Conservation (phyloP, 2,329 filamentous ascomycete genomes). For the Diaporthe longicolla region DNA sequence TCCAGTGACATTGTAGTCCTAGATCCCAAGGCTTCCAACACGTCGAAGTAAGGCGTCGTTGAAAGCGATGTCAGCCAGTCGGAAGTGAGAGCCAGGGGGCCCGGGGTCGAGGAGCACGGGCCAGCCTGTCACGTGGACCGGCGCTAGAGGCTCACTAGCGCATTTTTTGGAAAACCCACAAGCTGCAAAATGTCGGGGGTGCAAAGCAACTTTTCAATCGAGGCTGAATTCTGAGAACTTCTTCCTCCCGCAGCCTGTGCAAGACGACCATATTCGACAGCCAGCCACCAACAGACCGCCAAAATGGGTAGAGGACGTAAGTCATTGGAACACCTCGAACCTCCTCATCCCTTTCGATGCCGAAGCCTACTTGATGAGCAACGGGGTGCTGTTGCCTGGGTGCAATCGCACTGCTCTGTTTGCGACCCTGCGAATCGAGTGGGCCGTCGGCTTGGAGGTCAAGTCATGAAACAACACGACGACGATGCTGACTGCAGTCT, state of each 20-base stretch:
- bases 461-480: not conserved
- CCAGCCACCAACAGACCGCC: conserved; percentile 38
- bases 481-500: conserved; percentile 31
- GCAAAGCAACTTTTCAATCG: conserved; percentile 35
- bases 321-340: conserved; percentile 9
- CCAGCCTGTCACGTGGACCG: not conserved
- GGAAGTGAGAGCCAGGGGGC: too few relatives aligned
- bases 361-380: not conserved
- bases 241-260: conserved; percentile 36
- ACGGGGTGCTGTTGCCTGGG: not conserved
- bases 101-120: not conserved
- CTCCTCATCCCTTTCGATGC: not conserved
- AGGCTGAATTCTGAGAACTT: conserved; percentile 17
- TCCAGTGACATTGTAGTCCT: not conserved
- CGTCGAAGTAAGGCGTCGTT: too few relatives aligned
- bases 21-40: not conserved
- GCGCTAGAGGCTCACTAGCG: conserved; percentile 30
- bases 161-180: conserved; percentile 36
- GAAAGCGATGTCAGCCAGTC: too few relatives aligned
- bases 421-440: conserved; percentile 5
- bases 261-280: conserved; percentile 39
- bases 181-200: conserved; percentile 35
- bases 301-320: conserved; percentile 46
- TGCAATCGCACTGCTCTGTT: not conserved
- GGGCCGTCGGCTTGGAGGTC: conserved; percentile 15